Evolutionary conservation across 1,284 basidiomycete species (phyloP).

Genomic region (Irpex lacteus): DNA sequence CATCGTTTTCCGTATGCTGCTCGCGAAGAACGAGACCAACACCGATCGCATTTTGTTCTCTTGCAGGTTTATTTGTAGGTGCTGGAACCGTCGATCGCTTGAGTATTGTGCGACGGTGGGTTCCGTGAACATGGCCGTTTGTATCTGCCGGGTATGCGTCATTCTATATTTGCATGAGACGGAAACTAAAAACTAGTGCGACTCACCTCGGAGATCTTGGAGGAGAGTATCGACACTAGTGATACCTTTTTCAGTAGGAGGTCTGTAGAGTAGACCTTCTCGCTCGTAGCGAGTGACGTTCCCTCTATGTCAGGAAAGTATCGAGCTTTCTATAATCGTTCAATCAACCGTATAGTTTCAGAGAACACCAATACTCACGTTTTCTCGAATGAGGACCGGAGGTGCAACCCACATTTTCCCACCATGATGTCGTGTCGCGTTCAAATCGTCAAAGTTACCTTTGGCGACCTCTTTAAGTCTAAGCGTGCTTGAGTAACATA

Average conservation of each 20-base stretch:
- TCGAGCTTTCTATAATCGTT: slow-evolving; percentile 65
- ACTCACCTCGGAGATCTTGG: slow-evolving; percentile 82
- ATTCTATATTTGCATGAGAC: background rate
- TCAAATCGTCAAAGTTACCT: slow-evolving; percentile 91
- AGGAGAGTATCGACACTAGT: slow-evolving; percentile 78
- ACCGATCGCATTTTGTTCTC: slow-evolving; percentile 89
- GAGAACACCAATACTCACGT: slow-evolving; percentile 52
- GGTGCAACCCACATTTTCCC: slow-evolving; percentile 97
- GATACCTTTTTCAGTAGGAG: slow-evolving; percentile 77
- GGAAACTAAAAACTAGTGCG: background rate
- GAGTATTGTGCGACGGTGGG: slow-evolving; percentile 62
- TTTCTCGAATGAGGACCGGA: slow-evolving; percentile 82
- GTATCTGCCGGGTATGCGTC: slow-evolving; percentile 51
- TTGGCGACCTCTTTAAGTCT: slow-evolving; percentile 85
- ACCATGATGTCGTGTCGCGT: slow-evolving; percentile 78
- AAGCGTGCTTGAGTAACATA: slow-evolving; percentile 1
- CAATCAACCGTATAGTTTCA: background rate
- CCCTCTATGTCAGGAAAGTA: slow-evolving; percentile 93
- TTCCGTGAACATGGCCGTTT: slow-evolving; percentile 73
- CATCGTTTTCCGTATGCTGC: slow-evolving; percentile 65
- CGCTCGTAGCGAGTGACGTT: slow-evolving; percentile 54
- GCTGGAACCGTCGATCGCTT: slow-evolving; percentile 71
- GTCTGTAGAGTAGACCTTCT: slow-evolving; percentile 73
- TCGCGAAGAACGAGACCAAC: slow-evolving; percentile 82
- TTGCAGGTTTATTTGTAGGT: slow-evolving; percentile 88